Percentiles rank a stretch among this genome's conserved stretches.
phyloP scores from a whole-genome alignment of 1,139 yeast genomes.

The Pichia sp. region DNA sequence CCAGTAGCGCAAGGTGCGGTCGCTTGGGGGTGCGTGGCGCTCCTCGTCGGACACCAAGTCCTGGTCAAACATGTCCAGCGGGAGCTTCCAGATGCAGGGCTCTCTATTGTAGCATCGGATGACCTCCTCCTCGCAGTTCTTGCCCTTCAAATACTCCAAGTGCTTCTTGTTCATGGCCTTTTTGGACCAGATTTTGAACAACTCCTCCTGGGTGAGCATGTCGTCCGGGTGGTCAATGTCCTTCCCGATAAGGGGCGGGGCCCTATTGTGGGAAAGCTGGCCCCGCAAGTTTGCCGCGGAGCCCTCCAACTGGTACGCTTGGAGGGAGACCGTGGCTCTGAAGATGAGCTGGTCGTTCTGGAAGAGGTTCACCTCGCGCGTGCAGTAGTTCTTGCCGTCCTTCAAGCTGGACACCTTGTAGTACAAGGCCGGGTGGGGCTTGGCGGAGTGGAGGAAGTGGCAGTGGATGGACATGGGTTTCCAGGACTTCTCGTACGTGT shows the following conservation, averaged over 20 bases:
- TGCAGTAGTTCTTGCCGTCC: constrained; percentile 60
- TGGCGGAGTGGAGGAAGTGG: constrained; percentile 50
- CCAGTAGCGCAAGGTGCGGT: constrained; percentile 43
- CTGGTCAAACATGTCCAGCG: constrained; percentile 36
- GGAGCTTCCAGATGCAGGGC: constrained; percentile 42
- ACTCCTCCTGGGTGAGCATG: constrained; percentile 31
- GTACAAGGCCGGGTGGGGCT: constrained; percentile 45
- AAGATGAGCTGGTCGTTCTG: constrained; percentile 51
- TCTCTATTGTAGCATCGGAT: constrained; percentile 34
- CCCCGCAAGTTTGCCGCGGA: constrained; percentile 31
- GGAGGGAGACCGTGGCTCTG: constrained; percentile 52
- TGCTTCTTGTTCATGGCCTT: constrained; percentile 21
- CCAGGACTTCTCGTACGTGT: constrained; percentile 39
- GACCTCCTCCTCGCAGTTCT: constrained; percentile 21
- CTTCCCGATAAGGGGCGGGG: constrained; percentile 28
- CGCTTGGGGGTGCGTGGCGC: constrained; percentile 31
- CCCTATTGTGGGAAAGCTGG: constrained; percentile 30
- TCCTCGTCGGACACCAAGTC: constrained; percentile 31
- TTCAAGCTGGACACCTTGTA: constrained; percentile 53
- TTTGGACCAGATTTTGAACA: constrained; percentile 30
- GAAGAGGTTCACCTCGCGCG: constrained; percentile 52
- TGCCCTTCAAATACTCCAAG: constrained; percentile 21
- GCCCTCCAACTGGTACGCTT: constrained; percentile 30
- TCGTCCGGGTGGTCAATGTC: constrained; percentile 32
- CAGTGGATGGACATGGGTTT: constrained; percentile 50